These are phyloP conservation scores for Salicornia ramosissima DNA, from an alignment of 148 eudicot species.

Conservation along the genomic window DNA sequence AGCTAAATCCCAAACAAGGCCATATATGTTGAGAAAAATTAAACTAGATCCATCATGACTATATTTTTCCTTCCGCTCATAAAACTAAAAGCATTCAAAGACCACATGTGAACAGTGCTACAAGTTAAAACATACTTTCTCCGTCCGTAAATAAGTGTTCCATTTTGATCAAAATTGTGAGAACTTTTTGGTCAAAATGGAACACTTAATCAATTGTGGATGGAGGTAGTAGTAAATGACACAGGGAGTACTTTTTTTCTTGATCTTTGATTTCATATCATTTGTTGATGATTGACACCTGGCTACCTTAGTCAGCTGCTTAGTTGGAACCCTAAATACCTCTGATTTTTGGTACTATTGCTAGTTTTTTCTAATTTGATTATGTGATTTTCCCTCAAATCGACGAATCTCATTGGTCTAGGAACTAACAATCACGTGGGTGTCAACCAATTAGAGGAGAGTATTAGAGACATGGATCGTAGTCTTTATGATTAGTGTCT, in stretches of 20 bases:
- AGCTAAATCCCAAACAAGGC: too few species aligned
- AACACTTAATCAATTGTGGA: too few species aligned
- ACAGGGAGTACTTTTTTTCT: constrained; percentile 12
- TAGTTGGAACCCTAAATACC: constrained; percentile 21
- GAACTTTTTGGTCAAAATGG: too few species aligned
- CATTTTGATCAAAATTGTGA: too few species aligned
- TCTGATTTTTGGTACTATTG: background rate
- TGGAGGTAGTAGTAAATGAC: too few species aligned
- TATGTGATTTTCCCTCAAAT: constrained; percentile 3
- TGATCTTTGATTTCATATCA: constrained; percentile 20
- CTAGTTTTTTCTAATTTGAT: background rate
- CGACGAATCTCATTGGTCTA: constrained; percentile 44
- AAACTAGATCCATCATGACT: too few species aligned
- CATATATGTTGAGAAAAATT: too few species aligned
- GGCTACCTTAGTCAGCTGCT: constrained; percentile 7
- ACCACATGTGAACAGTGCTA: too few species aligned
- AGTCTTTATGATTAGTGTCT: constrained; percentile 33
- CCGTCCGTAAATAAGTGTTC: too few species aligned
- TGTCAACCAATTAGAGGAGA: constrained; percentile 29
- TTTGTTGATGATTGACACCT: constrained; percentile 35
- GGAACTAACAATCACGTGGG: constrained; percentile 46
- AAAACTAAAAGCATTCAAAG: too few species aligned
- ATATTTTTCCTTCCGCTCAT: too few species aligned
- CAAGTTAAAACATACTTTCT: too few species aligned
- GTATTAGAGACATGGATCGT: constrained; percentile 23